Evolutionary conservation across 73 alveolate species (phyloP).

Genomic region (Paramecium tetraurelia): DNA sequence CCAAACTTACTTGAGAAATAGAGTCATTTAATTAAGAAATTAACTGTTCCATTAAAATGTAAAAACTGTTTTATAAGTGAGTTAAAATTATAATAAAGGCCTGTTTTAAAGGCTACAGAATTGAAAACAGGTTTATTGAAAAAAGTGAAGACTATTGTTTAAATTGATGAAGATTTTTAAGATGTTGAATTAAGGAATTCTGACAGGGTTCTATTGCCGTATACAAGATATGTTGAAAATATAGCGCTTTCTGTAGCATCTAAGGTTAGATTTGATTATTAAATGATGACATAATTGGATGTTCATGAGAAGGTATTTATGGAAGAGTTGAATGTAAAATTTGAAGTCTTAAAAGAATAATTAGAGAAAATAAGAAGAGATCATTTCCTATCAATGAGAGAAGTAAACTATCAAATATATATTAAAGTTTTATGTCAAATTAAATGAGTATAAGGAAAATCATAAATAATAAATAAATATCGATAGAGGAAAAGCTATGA

Average conservation of each 20-base stretch:
- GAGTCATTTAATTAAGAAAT: background rate
- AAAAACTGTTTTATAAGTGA: background rate
- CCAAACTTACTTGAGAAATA: background rate
- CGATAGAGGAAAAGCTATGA: background rate
- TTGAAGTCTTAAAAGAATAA: background rate
- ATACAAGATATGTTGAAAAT: background rate
- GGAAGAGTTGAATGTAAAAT: background rate
- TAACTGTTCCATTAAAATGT: background rate
- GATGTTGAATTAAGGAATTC: background rate
- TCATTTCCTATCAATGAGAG: background rate
- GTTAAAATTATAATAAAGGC: background rate
- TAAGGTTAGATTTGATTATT: constrained; percentile 24
- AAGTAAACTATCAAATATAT: background rate
- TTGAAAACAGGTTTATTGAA: background rate
- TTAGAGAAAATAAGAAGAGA: background rate
- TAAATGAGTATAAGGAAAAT: background rate
- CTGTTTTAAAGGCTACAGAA: background rate
- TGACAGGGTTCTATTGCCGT: background rate
- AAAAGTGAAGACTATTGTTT: background rate
- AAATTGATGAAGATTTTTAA: background rate
- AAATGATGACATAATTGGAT: background rate
- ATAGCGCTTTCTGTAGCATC: background rate
- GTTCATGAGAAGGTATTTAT: background rate
- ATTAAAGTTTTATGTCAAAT: background rate
- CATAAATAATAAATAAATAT: background rate